Evolutionary conservation across 352 stramenopile species (phyloP).

Genomic region (Phytophthora fragariae): DNA sequence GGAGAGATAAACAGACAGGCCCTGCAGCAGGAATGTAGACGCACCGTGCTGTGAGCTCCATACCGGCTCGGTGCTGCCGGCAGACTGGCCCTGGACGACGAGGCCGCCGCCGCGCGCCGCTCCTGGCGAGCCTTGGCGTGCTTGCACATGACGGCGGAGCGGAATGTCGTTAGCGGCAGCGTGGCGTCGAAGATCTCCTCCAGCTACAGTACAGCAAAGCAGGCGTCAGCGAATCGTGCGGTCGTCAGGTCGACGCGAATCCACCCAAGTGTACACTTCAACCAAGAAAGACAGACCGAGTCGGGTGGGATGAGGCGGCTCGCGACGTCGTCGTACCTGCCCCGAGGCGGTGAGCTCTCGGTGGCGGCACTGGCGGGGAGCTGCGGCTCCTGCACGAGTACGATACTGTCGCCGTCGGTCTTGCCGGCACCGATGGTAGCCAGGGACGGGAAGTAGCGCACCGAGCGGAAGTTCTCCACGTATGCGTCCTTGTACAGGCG

Average conservation of each 20-base stretch:
- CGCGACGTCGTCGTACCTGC: slow-evolving; percentile 47
- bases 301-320: slow-evolving; percentile 63
- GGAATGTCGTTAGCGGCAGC: slow-evolving; percentile 63
- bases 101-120: slow-evolving; percentile 8
- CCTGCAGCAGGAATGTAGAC: slow-evolving; percentile 3
- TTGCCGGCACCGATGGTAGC: slow-evolving; percentile 56
- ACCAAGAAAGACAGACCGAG: slow-evolving; percentile 48
- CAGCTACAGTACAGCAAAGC: slow-evolving; percentile 43
- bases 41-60: slow-evolving; percentile 14
- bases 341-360: slow-evolving; percentile 10
- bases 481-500: slow-evolving; percentile 81
- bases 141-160: slow-evolving; percentile 71
- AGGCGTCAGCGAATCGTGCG: slow-evolving; percentile 32
- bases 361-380: background rate
- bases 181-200: slow-evolving; percentile 68
- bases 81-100: slow-evolving; percentile 12
- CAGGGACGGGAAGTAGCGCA: slow-evolving; percentile 80
- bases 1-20: slow-evolving; percentile 6
- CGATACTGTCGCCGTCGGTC: slow-evolving; percentile 65
- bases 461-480: slow-evolving; percentile 71
- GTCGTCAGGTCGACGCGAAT: slow-evolving; percentile 40
- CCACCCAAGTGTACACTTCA: slow-evolving; percentile 14
- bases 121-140: slow-evolving; percentile 59
- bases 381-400: slow-evolving; percentile 63
- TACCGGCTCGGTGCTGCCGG: slow-evolving; percentile 1